phyloP scores from a whole-genome alignment of 2,329 filamentous ascomycete genomes.

The Aspergillus amoenus region DNA sequence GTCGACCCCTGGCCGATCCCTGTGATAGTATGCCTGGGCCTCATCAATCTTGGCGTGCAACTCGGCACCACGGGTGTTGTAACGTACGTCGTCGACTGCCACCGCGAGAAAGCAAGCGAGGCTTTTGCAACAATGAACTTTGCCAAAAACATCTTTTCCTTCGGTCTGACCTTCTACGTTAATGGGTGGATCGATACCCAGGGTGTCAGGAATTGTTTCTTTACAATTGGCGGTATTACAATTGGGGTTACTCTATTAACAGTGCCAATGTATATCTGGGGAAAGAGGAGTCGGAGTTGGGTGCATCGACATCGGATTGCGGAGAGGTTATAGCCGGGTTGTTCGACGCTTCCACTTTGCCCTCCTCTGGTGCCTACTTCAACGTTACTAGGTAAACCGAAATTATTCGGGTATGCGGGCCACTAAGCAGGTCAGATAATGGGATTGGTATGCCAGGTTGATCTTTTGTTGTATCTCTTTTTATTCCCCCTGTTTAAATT shows the following conservation, averaged over 20 bases:
- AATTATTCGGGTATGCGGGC: too few relatives aligned
- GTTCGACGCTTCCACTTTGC: too few relatives aligned
- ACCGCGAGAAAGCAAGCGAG: slow-evolving; percentile 39
- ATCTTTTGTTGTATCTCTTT: too few relatives aligned
- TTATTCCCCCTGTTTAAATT: neutral
- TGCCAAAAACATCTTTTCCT: slow-evolving; percentile 35
- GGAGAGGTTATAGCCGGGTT: slow-evolving; percentile 12
- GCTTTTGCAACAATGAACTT: slow-evolving; percentile 43
- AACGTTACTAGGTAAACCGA: too few relatives aligned
- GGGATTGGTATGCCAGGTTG: too few relatives aligned
- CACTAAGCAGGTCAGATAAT: too few relatives aligned
- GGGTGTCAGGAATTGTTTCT: slow-evolving; percentile 40
- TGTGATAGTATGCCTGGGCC: slow-evolving; percentile 38
- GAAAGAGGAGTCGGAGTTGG: slow-evolving; percentile 24
- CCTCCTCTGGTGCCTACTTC: too few relatives aligned
- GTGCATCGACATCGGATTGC: slow-evolving; percentile 20
- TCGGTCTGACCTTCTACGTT: slow-evolving; percentile 39
- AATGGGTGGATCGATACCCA: slow-evolving; percentile 42
- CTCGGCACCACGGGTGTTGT: slow-evolving; percentile 39
- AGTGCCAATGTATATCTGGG: slow-evolving; percentile 28
- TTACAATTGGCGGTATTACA: slow-evolving; percentile 39
- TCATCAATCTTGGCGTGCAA: slow-evolving; percentile 40
- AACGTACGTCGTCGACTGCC: slow-evolving; percentile 42
- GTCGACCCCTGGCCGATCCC: slow-evolving; percentile 34
- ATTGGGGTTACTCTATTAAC: slow-evolving; percentile 27